phyloP scores from a whole-genome alignment of 2,329 filamentous ascomycete genomes.

The Xylariaceae sp. region DNA sequence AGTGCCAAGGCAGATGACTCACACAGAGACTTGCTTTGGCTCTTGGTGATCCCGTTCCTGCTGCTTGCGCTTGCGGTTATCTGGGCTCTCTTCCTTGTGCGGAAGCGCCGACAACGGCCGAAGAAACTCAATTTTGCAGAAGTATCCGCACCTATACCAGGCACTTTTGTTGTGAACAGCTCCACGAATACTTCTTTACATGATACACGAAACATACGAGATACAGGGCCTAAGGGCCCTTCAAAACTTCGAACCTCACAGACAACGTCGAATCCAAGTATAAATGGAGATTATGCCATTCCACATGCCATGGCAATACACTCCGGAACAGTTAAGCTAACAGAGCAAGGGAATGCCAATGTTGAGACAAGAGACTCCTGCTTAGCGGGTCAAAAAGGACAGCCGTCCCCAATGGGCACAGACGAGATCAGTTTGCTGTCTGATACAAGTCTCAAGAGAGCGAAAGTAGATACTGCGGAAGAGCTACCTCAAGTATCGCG shows the following conservation, averaged over 20 bases:
- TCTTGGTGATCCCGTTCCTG: conserved; percentile 37
- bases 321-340: conserved; percentile 22
- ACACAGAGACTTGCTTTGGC: conserved; percentile 35
- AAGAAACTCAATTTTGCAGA: conserved; percentile 29
- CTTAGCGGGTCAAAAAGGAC: conserved; percentile 22
- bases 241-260: conserved; percentile 26
- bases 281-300: conserved; percentile 11
- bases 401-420: conserved; percentile 19
- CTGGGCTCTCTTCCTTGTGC: conserved; percentile 31
- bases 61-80: conserved; percentile 30
- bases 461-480: conserved; percentile 30
- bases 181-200: conserved; percentile 27
- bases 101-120: conserved; percentile 32
- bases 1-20: conserved; percentile 18
- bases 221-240: conserved; percentile 23
- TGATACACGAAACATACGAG: conserved; percentile 29
- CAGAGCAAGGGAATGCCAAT: conserved; percentile 18
- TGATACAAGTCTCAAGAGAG: conserved; percentile 38
- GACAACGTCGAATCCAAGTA: conserved; percentile 22
- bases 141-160: conserved; percentile 40
- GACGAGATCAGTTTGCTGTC: conserved; percentile 39
- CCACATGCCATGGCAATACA: conserved; percentile 34
- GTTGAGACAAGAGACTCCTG: conserved; percentile 28
- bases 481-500: conserved; percentile 23
- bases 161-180: conserved; percentile 35